Conservation (phyloP, 2,329 filamentous ascomycete genomes). For the Tolypocladium capitatum region DNA sequence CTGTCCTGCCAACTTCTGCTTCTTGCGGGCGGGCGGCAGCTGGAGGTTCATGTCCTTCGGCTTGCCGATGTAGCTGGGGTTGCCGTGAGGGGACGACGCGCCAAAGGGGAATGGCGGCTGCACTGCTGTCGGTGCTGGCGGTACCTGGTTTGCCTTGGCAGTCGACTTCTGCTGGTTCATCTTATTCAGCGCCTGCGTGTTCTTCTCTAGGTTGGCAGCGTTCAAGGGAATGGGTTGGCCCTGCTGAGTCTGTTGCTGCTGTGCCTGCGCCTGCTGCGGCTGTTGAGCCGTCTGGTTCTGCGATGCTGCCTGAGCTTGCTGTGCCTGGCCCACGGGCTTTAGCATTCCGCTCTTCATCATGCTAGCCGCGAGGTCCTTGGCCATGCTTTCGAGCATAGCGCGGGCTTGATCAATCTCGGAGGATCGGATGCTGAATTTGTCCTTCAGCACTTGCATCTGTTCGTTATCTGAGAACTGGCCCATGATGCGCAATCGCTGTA, state of each 20-base stretch:
- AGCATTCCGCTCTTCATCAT: constrained; percentile 14
- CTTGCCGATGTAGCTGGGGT: constrained; percentile 41
- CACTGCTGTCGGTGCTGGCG: constrained; percentile 42
- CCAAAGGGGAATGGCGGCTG: constrained; percentile 45
- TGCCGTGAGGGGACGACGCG: constrained; percentile 44
- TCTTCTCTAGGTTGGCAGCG: constrained; percentile 37
- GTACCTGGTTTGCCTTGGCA: constrained; percentile 35
- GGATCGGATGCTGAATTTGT: constrained; percentile 36
- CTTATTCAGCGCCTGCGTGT: constrained; percentile 34
- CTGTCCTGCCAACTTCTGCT: constrained; percentile 31
- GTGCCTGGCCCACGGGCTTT: constrained; percentile 9
- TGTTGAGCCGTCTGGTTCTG: constrained; percentile 17
- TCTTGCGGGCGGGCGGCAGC: constrained; percentile 45
- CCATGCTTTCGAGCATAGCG: constrained; percentile 37
- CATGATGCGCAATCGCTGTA: constrained; percentile 37
- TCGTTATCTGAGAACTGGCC: constrained; percentile 41
- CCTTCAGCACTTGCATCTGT: constrained; percentile 29
- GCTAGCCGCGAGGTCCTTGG: constrained; percentile 28
- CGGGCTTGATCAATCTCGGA: constrained; percentile 37
- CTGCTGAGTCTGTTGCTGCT: constrained; percentile 12
- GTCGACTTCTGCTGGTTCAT: constrained; percentile 22
- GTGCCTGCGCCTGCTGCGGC: constrained; percentile 19
- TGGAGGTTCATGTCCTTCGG: constrained; percentile 41
- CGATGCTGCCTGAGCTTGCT: constrained; percentile 12
- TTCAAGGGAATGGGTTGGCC: constrained; percentile 23